Evolutionary conservation across 129 eudicot species (phyloP).

Genomic region (Kitagawia praeruptora): DNA sequence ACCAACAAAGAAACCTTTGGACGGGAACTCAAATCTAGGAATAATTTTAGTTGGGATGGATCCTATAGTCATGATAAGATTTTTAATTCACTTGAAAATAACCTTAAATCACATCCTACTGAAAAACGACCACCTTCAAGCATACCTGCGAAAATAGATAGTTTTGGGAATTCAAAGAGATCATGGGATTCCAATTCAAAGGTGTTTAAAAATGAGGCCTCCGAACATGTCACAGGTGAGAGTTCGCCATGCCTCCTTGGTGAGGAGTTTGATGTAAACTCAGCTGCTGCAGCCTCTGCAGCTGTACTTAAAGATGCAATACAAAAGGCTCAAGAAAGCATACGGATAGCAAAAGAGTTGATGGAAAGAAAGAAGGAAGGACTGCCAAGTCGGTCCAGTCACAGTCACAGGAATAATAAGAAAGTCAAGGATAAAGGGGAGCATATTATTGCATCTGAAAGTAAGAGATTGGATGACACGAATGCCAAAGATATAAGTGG

Average conservation of each 20-base stretch:
- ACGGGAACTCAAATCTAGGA: conserved; percentile 26
- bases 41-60: conserved; percentile 28
- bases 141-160: conserved; percentile 21
- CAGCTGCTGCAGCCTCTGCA: conserved; percentile 68
- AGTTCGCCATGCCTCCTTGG: conserved; percentile 31
- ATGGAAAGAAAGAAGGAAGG: conserved; percentile 64
- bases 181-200: conserved; percentile 21
- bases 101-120: conserved; percentile 34
- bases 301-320: conserved; percentile 81
- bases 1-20: conserved; percentile 23
- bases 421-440: conserved; percentile 37
- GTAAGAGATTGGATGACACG: conserved; percentile 23
- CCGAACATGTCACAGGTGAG: conserved; percentile 24
- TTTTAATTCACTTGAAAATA: conserved; percentile 19
- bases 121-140: conserved; percentile 29
- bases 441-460: conserved; percentile 19
- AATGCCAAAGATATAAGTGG: conserved; percentile 24
- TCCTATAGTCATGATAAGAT: conserved; percentile 28
- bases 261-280: conserved; percentile 75
- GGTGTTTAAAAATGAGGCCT: conserved; percentile 25
- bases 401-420: conserved; percentile 34
- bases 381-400: conserved; percentile 32
- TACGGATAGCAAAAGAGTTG: conserved; percentile 70
- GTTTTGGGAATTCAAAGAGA: conserved; percentile 23
- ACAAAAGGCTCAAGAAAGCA: conserved; percentile 87